Evolutionary conservation across 495 filamentous ascomycete species (phyloP), one percentile per base, ranked within the genome.

Genomic region (Daldinia childiae): DNA sequence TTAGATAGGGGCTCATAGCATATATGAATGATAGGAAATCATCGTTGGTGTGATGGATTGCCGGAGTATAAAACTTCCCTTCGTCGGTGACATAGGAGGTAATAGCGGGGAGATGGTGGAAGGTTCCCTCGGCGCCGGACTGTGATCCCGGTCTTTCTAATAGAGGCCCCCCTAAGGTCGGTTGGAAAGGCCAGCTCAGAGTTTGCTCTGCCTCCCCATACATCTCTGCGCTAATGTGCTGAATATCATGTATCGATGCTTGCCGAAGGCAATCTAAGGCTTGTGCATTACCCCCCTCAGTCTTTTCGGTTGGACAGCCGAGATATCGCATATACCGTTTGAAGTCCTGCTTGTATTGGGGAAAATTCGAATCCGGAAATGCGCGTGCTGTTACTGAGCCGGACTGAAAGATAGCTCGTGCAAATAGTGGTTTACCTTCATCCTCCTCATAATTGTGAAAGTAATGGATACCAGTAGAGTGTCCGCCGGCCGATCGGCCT

Each of bases 391-490:
- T 57, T 2, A 36, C 54, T 4, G 54, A 57, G 9, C 54, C 54
- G 54, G 54, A 57, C n/a, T 57, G 54, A 15, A 57, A 57, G 54
- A 57, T 57, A n/a, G 30, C 54, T 38, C 54, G 54, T 19, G 54
- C 54, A 4, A 57, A 57, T 36, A 57, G 9, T 57, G 54, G 54
- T 17, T 38, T 57, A 7, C 30, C 54, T 14, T 57, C 30, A 15
- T 57, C 54, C n/a, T 32, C 29, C n/a, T 30, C 54, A 17, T 57
- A 57, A 57, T 57, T 57, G 30, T 57, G 54, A 17, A 57, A 57
- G 54, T 57, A 57, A 19, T 57, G 54, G n/a, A 57, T 34, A 4
- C 15, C 30, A 17, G 54, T 36, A 36, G 54, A 57, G 34, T 57
- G 54, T 3, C 14, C 54, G 1, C 54, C 54, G n/a, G 54, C 54